Evolutionary conservation across 441 rosid species (phyloP), one percentile per base, ranked within the genome.

Genomic region (Pelargonium australe): DNA sequence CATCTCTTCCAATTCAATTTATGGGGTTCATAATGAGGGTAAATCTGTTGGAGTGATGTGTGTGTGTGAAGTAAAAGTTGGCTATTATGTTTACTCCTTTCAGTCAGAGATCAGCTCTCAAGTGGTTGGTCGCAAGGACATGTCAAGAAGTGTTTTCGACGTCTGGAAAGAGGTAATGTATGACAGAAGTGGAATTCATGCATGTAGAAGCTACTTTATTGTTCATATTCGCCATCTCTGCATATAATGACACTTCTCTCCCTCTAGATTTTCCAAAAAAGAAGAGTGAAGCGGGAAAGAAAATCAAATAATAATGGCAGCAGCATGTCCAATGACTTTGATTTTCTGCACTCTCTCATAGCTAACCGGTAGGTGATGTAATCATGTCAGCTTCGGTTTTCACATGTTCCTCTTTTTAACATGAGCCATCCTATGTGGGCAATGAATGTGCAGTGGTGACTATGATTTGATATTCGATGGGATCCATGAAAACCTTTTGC

Each of bases 141-240:
- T 90, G 75, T 90, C 94, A 70, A 88, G 84, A 80, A 85, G 85
- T 83, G 80, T 86, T 71, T 95, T 89, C 82, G 97, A 95, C 71
- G 79, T 95, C 77, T 95, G 98, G 99, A 95, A 89, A 82, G 99
- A 92, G 98, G 99, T 92, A 76, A 67, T 37, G 40, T 25, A 55
- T 67, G 57, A 63, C 43, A 31, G 70, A 61, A 53, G 51, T 45
- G 75, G 45, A 28, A 67, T 72, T 70, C 34, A 47, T 68, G 61
- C 69, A 58, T 60, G 64, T 55, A 45, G 53, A 37, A 45, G 63
- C 53, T 62, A 57, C 64, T 73, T 72, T 63, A 34, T 64, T 43
- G 63, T 73, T 57, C 20, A 51, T 75, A 67, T 76, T 65, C 63
- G 44, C 53, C 68, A 76, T 68, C 58, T 71, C 71, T 49, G 70